These are phyloP conservation scores for Sporothrix schenckii DNA, from an alignment of 2,329 filamentous ascomycete genomes.

Conservation along the genomic window DNA sequence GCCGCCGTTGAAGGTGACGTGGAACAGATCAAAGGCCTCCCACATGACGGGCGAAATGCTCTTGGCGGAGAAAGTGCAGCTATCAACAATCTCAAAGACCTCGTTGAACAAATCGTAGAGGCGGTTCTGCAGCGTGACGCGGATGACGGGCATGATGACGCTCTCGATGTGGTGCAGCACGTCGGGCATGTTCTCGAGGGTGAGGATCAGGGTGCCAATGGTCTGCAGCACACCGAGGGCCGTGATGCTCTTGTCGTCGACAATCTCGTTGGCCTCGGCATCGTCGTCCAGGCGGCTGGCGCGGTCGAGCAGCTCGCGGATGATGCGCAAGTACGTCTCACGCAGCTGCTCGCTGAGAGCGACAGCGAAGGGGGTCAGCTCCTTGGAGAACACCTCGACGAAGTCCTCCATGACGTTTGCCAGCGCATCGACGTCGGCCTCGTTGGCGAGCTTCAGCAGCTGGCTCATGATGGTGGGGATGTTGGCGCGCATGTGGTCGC, in stretches of 20 bases:
- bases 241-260: constrained; percentile 98
- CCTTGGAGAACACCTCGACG: constrained; percentile 96
- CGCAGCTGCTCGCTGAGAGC: constrained; percentile 93
- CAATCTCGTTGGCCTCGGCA: constrained; percentile 82
- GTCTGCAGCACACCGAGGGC: constrained; percentile 95
- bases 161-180: constrained; percentile 93
- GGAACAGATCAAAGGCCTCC: constrained; percentile 96
- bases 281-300: constrained; percentile 77
- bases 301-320: constrained; percentile 87
- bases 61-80: constrained; percentile 97
- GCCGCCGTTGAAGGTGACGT: constrained; percentile 94
- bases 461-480: constrained; percentile 99
- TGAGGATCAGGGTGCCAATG: constrained; percentile 95
- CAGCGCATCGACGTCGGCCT: constrained; percentile 94
- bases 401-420: constrained; percentile 99
- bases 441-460: constrained; percentile 92
- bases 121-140: constrained; percentile 95
- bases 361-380: constrained; percentile 95
- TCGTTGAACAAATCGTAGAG: constrained; percentile 98
- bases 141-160: constrained; percentile 95
- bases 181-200: constrained; percentile 93
- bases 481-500: constrained; percentile 93
- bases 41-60: constrained; percentile 96
- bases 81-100: constrained; percentile 98
- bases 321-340: constrained; percentile 93